phyloP scores from a whole-genome alignment of 768 basidiomycete genomes.

The Pleurotus eryngii region DNA sequence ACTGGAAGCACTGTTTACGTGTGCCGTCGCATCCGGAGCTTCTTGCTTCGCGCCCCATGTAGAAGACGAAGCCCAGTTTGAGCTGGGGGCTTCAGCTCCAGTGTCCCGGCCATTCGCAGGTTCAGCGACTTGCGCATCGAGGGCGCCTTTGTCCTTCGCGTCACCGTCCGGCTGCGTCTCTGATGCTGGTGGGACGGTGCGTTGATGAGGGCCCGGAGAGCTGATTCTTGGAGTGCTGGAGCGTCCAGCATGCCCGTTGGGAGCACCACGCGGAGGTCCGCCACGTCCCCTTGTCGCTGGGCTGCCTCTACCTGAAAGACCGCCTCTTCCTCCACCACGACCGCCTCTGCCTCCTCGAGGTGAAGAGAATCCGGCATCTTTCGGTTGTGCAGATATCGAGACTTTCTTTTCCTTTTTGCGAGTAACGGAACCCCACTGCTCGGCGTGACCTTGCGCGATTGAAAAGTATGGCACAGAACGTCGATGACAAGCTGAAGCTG shows the following conservation, averaged over 20 bases:
- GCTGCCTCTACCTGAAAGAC: conserved; percentile 56
- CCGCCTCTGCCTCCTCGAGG: conserved; percentile 60
- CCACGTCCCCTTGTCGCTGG: conserved; percentile 39
- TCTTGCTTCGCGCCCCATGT: neutral
- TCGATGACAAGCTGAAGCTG: neutral
- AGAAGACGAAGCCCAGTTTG: neutral
- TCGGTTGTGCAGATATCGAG: conserved; percentile 35
- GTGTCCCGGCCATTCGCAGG: neutral
- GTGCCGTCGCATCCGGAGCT: conserved; percentile 12
- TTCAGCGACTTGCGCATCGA: neutral
- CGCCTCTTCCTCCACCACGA: conserved; percentile 54
- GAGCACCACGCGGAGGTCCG: conserved; percentile 11
- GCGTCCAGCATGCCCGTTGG: conserved; percentile 38
- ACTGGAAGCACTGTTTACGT: conserved; percentile 40
- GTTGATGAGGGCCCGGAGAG: conserved; percentile 18
- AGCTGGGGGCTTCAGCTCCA: neutral
- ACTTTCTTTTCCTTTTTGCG: conserved; percentile 88
- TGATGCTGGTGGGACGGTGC: conserved; percentile 19
- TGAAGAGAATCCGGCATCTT: conserved; percentile 34
- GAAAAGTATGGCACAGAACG: neutral
- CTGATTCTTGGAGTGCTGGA: conserved; percentile 29
- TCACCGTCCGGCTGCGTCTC: conserved; percentile 15
- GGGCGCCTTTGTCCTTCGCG: neutral
- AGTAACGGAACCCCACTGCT: conserved; percentile 81
- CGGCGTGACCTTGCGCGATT: conserved; percentile 52